phyloP scores from a whole-genome alignment of 2,329 filamentous ascomycete species.

The Botryotinia narcissicola region DNA sequence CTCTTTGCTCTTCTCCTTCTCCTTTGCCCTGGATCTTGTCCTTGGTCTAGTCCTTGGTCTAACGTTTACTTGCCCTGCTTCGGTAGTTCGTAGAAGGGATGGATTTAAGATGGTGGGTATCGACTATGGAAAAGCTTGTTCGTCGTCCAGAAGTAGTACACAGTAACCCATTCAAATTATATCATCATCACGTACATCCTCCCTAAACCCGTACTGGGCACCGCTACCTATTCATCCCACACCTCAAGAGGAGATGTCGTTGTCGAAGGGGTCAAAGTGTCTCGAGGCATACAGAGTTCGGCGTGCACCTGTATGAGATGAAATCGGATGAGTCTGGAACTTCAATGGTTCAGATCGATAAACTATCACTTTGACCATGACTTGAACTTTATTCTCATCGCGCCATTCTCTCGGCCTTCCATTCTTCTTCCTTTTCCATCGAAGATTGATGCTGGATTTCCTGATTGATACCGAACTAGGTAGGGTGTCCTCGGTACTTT shows the following conservation, averaged over 20 bases:
- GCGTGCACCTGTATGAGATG: background rate
- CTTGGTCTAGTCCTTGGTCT: background rate
- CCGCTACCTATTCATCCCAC: background rate
- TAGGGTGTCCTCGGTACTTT: too few species aligned
- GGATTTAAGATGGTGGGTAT: background rate
- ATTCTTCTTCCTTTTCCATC: background rate
- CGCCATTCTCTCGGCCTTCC: background rate
- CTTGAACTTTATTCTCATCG: background rate
- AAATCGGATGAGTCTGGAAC: background rate
- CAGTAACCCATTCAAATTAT: background rate
- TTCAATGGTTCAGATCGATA: background rate
- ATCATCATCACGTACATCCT: background rate
- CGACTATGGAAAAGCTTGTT: background rate
- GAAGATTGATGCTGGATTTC: background rate
- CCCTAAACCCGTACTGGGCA: too few species aligned
- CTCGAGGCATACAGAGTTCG: background rate
- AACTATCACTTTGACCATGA: background rate
- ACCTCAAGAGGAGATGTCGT: background rate
- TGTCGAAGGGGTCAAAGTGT: background rate
- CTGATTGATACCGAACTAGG: background rate
- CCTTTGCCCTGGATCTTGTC: too few species aligned
- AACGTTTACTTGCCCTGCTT: background rate
- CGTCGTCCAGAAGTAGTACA: background rate
- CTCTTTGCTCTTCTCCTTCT: background rate
- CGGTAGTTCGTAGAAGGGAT: background rate